Conservation (phyloP, 208 protist species). For the Leishmania arabica region DNA sequence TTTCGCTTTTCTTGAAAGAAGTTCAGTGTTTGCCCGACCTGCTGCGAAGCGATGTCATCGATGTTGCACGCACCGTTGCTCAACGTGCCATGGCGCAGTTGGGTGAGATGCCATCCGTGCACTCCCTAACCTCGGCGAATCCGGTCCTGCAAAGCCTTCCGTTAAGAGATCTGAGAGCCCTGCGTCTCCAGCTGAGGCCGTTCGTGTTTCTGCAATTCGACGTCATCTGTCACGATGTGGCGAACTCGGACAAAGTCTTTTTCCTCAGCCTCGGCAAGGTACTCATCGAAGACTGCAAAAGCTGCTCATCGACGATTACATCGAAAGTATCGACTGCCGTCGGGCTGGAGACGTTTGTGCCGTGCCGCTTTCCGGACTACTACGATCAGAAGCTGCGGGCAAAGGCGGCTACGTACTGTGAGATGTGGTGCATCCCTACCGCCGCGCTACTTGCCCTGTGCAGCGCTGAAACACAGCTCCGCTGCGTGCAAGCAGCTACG, state of each 20-base stretch:
- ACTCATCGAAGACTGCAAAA: conserved; percentile 21
- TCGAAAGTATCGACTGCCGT: conserved; percentile 18
- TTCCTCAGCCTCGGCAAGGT: conserved; percentile 62
- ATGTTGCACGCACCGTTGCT: conserved; percentile 36
- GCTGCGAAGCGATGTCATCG: conserved; percentile 24
- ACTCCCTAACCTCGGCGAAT: conserved; percentile 44
- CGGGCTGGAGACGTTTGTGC: conserved; percentile 58
- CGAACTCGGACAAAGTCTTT: conserved; percentile 52
- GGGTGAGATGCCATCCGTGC: conserved; percentile 35
- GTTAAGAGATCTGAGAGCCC: conserved; percentile 23
- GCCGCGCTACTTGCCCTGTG: conserved; percentile 30
- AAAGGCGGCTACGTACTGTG: conserved; percentile 45
- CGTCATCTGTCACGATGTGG: conserved; percentile 61
- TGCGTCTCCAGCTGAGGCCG: conserved; percentile 54
- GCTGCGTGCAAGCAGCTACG: conserved; percentile 32
- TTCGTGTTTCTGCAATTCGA: conserved; percentile 48
- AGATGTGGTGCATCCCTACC: conserved; percentile 56
- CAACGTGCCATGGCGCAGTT: conserved; percentile 19
- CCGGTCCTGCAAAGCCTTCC: conserved; percentile 44
- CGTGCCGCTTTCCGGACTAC: conserved; percentile 32
- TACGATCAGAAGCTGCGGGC: conserved; percentile 33
- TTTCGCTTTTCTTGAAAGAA: conserved; percentile 24
- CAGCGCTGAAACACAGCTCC: conserved; percentile 29
- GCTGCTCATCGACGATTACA: background rate
- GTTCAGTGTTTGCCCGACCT: conserved; percentile 28